Evolutionary conservation across 2,329 filamentous ascomycete genomes (phyloP).

Genomic region (Achaetomium macrosporum): DNA sequence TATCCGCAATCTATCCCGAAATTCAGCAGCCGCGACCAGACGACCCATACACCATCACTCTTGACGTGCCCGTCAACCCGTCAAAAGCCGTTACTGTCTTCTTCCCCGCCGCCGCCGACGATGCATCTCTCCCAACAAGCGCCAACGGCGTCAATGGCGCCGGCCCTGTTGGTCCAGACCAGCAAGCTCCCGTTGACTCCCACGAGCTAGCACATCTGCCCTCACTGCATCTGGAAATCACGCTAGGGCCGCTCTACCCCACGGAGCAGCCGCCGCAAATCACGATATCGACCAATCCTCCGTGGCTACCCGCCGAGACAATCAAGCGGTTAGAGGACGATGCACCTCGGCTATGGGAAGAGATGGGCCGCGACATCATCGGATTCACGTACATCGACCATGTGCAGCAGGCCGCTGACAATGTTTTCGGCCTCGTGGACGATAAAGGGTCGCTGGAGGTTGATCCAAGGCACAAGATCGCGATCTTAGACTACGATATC

Average conservation of each 20-base stretch:
- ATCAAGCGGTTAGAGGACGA: constrained; percentile 47
- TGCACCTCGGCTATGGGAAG: constrained; percentile 53
- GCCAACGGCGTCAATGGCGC: constrained; percentile 10
- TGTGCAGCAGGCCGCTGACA: constrained; percentile 52
- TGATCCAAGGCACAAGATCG: constrained; percentile 55
- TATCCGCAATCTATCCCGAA: constrained; percentile 63
- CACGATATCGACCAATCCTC: constrained; percentile 46
- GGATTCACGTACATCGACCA: constrained; percentile 60
- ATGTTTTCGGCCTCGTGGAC: constrained; percentile 53
- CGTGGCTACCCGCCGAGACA: constrained; percentile 49
- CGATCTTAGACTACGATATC: constrained; percentile 72
- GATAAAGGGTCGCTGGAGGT: constrained; percentile 45
- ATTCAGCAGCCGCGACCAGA: constrained; percentile 41
- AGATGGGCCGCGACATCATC: constrained; percentile 52
- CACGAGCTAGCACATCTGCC: constrained; percentile 53
- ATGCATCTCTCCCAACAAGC: constrained; percentile 14
- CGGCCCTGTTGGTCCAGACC: neutral
- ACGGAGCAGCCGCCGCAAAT: constrained; percentile 45
- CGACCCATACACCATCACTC: constrained; percentile 44
- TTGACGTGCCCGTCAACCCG: constrained; percentile 54
- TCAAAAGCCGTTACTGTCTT: constrained; percentile 49
- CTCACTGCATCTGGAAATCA: constrained; percentile 47
- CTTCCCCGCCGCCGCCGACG: constrained; percentile 46
- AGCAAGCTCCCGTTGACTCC: constrained; percentile 34
- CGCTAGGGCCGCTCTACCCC: constrained; percentile 55